A percentile compares a stretch with the other conserved stretches of the same genome.
Conservation (phyloP, 768 basidiomycete species). For the Chalciporus piperatus region DNA sequence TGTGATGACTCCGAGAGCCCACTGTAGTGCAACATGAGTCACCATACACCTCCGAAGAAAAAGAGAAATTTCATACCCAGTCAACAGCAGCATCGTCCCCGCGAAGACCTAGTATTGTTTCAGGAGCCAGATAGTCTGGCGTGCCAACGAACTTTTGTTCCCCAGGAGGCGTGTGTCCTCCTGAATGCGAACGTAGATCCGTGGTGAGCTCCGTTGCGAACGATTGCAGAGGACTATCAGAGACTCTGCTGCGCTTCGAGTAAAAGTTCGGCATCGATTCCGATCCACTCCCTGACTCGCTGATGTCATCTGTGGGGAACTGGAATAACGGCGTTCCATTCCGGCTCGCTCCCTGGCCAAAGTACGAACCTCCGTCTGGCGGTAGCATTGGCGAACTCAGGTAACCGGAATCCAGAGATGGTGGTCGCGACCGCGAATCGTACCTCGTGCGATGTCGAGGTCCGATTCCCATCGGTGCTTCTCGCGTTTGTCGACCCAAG, state of each 20-base stretch:
- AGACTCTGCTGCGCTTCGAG: constrained; percentile 48
- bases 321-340: constrained; percentile 65
- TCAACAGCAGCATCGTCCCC: constrained; percentile 95
- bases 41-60: constrained; percentile 8
- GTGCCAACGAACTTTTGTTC: constrained; percentile 97
- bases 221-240: constrained; percentile 80
- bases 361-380: constrained; percentile 77
- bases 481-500: constrained; percentile 92
- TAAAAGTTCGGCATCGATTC: constrained; percentile 64
- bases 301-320: constrained; percentile 71
- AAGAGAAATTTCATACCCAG: constrained; percentile 64
- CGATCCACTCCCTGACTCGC: constrained; percentile 83
- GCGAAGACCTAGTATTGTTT: constrained; percentile 91
- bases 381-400: constrained; percentile 73
- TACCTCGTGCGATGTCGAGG: constrained; percentile 53
- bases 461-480: constrained; percentile 45
- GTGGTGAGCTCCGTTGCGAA: constrained; percentile 85
- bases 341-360: constrained; percentile 66
- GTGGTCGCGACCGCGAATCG: constrained; percentile 74
- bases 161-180: constrained; percentile 64
- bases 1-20: constrained; percentile 97
- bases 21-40: constrained; percentile 48
- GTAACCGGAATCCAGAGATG: constrained; percentile 78
- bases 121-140: constrained; percentile 95
- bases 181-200: constrained; percentile 71